Base-by-base conservation (phyloP, 768 basidiomycete species). In the Tubosaeta brunneosetosa region DNA sequence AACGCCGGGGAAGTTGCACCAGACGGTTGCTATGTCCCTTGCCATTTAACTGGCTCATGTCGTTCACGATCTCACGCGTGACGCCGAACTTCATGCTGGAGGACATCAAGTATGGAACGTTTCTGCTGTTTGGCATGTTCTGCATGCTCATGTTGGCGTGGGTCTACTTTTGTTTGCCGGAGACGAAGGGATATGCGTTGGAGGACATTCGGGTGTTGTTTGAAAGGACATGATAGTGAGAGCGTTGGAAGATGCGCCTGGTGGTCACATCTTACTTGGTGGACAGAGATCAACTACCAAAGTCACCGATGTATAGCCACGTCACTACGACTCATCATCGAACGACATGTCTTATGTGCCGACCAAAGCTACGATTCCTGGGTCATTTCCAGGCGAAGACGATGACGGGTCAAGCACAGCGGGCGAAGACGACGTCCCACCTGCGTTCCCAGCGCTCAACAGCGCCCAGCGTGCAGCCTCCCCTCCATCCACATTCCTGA, bases 391-490 rank as follows among this genome's bases (percentile, higher is more conserved):
- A 12, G 66, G 55, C 9, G 74, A 77, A 16, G 65, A 69, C 0
- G 65, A 75, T 34, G 68, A 73, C 54, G 64, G 68, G 12, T 69
- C 68, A 32, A 75, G 78, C 47, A 57, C 74, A 7, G 73, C 67
- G 64, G 55, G 70, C 76, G 49, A 72, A 69, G 77, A 85, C 53
- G 81, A 90, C 59, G 60, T 61, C 12, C 84, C 89, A 7, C 89
- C 90, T 11, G 80, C 83, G 1, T 92, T 92, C 65, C 90, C 90
- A 25, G 79, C 78, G 47, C 71, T 82, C 4, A 76, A 77, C 62
- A 91, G 89, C 55, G 85, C 84, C 4, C 90, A 92, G 61, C 81
- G 89, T 26, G 72, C 77, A 22, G 56, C 71, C 33, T 56, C 72
- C 11, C 66, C 58, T 7, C 42, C 53, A 14, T 45, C 47, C 22